Evolutionary conservation across 1,284 basidiomycete species (phyloP).

Genomic region (Neolentinus lepideus): DNA sequence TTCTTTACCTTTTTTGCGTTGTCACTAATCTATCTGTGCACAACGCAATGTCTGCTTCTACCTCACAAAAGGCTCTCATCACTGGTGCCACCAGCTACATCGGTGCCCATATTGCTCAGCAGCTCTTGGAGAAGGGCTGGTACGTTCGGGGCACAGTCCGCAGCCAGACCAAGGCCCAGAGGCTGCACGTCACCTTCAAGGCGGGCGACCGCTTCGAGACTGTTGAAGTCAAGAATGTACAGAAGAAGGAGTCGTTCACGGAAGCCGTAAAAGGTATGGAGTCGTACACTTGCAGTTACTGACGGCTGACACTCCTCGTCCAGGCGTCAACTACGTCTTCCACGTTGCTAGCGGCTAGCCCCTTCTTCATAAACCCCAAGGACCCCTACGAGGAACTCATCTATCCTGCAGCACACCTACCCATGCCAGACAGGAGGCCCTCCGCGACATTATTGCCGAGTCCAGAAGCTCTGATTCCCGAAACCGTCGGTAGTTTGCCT

Average conservation of each 20-base stretch:
- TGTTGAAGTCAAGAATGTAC: background rate
- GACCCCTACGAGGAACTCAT: background rate
- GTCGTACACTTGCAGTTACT: background rate
- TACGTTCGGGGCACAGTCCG: constrained; percentile 13
- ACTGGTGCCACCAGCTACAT: constrained; percentile 27
- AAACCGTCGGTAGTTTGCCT: too few relatives aligned
- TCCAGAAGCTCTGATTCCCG: too few relatives aligned
- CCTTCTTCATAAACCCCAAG: background rate
- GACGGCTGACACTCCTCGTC: background rate
- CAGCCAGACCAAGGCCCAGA: background rate
- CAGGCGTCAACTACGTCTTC: background rate
- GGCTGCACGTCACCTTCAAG: constrained; percentile 2
- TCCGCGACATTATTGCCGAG: too few relatives aligned
- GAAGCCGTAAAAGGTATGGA: background rate
- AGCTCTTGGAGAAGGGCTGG: constrained; percentile 23
- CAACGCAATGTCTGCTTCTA: background rate
- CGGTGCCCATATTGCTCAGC: constrained; percentile 21
- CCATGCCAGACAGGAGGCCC: too few relatives aligned
- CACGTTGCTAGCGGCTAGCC: background rate
- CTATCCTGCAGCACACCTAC: background rate
- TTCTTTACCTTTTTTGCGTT: too few relatives aligned
- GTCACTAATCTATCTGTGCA: too few relatives aligned
- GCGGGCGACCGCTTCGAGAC: constrained; percentile 2
- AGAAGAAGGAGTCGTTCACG: background rate
- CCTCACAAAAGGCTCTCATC: constrained; percentile 9